Percentiles rank a stretch among this genome's conserved stretches.
Conservation (phyloP, 805 yeast genomes). For the Kuraishia ogatae region DNA sequence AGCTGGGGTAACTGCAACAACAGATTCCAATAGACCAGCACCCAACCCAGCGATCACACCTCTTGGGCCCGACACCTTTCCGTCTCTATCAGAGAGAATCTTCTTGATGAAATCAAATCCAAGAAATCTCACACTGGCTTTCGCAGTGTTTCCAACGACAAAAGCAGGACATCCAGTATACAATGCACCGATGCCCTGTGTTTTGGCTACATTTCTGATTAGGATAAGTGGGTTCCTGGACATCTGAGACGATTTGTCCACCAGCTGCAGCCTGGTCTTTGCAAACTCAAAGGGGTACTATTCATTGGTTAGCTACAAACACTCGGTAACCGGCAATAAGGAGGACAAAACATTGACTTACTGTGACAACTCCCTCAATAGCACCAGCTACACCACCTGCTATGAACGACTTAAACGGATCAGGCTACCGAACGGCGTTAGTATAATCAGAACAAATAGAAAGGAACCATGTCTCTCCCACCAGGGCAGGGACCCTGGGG, state of each 20-base stretch:
- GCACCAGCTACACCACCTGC: conserved; percentile 99
- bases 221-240: conserved; percentile 81
- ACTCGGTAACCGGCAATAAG: not conserved
- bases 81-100: conserved; percentile 69
- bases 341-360: conserved; percentile 6
- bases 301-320: not conserved
- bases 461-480: not conserved
- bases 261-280: conserved; percentile 83
- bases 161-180: conserved; percentile 97
- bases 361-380: conserved; percentile 79
- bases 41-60: conserved; percentile 97
- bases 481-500: not conserved
- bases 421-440: conserved; percentile 29
- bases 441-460: not conserved
- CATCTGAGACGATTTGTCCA: conserved; percentile 51
- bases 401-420: conserved; percentile 73
- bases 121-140: conserved; percentile 90
- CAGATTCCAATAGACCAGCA: conserved; percentile 89
- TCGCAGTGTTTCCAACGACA: conserved; percentile 91
- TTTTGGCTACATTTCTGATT: conserved; percentile 63
- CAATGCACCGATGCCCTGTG: conserved; percentile 71
- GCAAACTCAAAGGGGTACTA: conserved; percentile 93
- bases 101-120: conserved; percentile 87
- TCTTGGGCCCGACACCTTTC: conserved; percentile 80
- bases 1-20: conserved; percentile 92